Conservation (phyloP, 1,284 basidiomycete genomes). For the Irpex sp. region DNA sequence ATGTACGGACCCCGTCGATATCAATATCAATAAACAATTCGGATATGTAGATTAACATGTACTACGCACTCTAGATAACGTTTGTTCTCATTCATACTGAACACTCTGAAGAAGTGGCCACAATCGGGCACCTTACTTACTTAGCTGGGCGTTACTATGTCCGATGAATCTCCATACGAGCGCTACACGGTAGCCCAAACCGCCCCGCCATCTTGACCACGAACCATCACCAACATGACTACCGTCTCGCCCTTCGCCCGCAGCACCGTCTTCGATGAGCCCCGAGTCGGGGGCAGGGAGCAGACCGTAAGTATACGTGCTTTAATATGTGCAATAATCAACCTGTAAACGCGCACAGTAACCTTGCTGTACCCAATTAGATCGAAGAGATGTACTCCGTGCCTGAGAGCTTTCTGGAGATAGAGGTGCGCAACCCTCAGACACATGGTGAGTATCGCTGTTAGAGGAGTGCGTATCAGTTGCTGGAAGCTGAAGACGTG, state of each 20-base stretch:
- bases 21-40: background rate
- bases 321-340: constrained; percentile 1
- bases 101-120: background rate
- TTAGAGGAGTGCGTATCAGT: background rate
- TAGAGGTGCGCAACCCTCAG: constrained; percentile 95
- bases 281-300: constrained; percentile 61
- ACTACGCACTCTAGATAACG: background rate
- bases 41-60: background rate
- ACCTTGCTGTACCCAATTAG: constrained; percentile 32
- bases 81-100: background rate
- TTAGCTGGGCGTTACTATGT: background rate
- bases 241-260: constrained; percentile 79
- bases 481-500: background rate
- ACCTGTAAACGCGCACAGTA: constrained; percentile 28
- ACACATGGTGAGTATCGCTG: constrained; percentile 76
- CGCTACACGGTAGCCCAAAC: background rate
- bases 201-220: constrained; percentile 1
- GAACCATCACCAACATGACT: constrained; percentile 36
- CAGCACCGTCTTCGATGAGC: constrained; percentile 69
- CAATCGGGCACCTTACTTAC: background rate
- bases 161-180: background rate
- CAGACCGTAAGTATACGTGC: constrained; percentile 63
- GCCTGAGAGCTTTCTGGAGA: constrained; percentile 96
- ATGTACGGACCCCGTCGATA: background rate
- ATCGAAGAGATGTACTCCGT: constrained; percentile 99